Conservation (phyloP, 108 stramenopile genomes). For the Cyclostephanos invisitatus region DNA sequence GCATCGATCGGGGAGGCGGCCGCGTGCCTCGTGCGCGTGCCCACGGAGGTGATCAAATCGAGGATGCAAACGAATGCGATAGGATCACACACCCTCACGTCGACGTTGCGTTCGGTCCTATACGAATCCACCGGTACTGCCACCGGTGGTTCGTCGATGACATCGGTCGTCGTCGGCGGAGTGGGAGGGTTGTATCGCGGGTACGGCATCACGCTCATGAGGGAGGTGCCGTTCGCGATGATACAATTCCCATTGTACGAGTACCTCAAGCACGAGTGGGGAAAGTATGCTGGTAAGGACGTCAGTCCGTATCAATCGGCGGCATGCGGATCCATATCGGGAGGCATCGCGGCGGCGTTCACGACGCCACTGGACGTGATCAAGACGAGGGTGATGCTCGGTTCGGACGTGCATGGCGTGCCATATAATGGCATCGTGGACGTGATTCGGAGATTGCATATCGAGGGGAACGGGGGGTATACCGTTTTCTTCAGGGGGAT, state of each 20-base stretch:
- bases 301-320: slow-evolving; percentile 78
- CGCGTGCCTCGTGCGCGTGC: slow-evolving; percentile 96
- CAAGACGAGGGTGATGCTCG: slow-evolving; percentile 89
- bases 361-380: slow-evolving; percentile 93
- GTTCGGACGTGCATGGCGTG: slow-evolving; percentile 71
- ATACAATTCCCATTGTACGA: slow-evolving; percentile 92
- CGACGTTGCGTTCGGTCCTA: slow-evolving; percentile 62
- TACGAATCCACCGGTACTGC: slow-evolving; percentile 57
- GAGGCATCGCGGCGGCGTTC: slow-evolving; percentile 82
- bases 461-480: slow-evolving; percentile 47
- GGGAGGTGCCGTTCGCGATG: slow-evolving; percentile 91
- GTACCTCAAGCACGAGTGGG: slow-evolving; percentile 63
- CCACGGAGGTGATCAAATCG: slow-evolving; percentile 97
- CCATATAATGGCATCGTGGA: slow-evolving; percentile 67
- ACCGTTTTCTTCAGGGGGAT: slow-evolving; percentile 82
- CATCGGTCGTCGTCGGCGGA: slow-evolving; percentile 42
- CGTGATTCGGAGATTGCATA: slow-evolving; percentile 56
- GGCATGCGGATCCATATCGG: slow-evolving; percentile 76
- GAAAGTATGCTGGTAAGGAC: slow-evolving; percentile 41
- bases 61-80: slow-evolving; percentile 90
- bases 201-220: slow-evolving; percentile 86
- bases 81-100: slow-evolving; percentile 42
- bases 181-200: slow-evolving; percentile 86
- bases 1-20: slow-evolving; percentile 92
- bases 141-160: no score